Evolutionary conservation across 2,329 filamentous ascomycete species (phyloP).

Genomic region (Daldinia eschscholtzii): DNA sequence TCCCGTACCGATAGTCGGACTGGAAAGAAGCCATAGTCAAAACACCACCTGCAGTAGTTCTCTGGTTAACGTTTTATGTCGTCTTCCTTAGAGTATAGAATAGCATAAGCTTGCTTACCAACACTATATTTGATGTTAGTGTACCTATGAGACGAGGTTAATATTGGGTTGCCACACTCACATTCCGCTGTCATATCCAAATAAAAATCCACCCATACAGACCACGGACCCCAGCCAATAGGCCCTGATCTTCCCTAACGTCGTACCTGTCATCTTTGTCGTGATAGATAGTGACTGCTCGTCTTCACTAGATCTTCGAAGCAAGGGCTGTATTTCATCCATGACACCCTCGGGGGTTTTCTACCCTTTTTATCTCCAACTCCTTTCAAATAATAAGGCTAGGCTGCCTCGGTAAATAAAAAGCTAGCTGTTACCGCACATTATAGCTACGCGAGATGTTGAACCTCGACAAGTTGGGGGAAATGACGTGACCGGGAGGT

Average conservation of each 20-base stretch:
- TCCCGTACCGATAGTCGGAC: constrained; percentile 49
- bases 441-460: not conserved
- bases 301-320: constrained; percentile 27
- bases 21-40: constrained; percentile 50
- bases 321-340: constrained; percentile 37
- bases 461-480: constrained; percentile 13
- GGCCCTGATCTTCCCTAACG: constrained; percentile 58
- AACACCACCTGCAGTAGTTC: constrained; percentile 49
- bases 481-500: constrained; percentile 25
- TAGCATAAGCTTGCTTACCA: constrained; percentile 38
- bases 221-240: constrained; percentile 66
- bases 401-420: constrained; percentile 11
- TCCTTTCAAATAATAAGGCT: not conserved
- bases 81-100: not conserved
- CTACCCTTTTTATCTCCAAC: constrained; percentile 19
- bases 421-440: not conserved
- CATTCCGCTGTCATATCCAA: constrained; percentile 61
- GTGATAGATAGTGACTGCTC: constrained; percentile 2
- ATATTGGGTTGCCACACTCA: constrained; percentile 35
- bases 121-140: constrained; percentile 44
- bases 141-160: not conserved
- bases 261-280: constrained; percentile 47
- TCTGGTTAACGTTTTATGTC: constrained; percentile 20
- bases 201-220: constrained; percentile 64
- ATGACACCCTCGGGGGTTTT: constrained; percentile 23